A percentile compares a stretch with the other conserved stretches of the same genome.
Evolutionary conservation across 1,284 basidiomycete genomes (phyloP).

Genomic region (Heterobasidion irregulare): DNA sequence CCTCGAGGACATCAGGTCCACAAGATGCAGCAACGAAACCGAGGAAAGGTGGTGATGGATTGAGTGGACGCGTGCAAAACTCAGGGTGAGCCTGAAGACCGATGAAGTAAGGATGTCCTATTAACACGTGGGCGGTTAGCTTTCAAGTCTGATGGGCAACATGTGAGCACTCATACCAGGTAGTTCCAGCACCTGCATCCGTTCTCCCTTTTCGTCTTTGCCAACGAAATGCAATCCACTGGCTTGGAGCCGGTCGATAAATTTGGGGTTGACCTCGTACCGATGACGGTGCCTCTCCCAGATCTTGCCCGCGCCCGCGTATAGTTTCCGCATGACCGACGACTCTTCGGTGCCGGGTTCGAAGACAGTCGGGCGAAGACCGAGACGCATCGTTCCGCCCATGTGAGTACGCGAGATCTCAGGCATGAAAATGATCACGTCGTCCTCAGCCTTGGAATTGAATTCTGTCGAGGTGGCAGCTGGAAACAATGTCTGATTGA

Average conservation of each 20-base stretch:
- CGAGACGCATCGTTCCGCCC: constrained; percentile 98
- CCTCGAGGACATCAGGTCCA: constrained; percentile 52
- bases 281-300: constrained; percentile 98
- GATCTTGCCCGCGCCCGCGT: constrained; percentile 77
- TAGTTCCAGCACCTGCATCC: constrained; percentile 96
- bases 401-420: constrained; percentile 98
- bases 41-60: constrained; percentile 96
- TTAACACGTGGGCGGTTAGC: too few relatives aligned
- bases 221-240: constrained; percentile 84
- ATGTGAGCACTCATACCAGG: constrained; percentile 41
- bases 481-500: constrained; percentile 18
- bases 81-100: constrained; percentile 97
- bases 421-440: constrained; percentile 96
- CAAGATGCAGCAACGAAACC: constrained; percentile 90
- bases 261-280: constrained; percentile 94
- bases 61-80: constrained; percentile 97
- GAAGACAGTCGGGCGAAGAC: constrained; percentile 91
- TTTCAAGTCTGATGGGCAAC: too few relatives aligned
- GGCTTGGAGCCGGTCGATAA: constrained; percentile 67
- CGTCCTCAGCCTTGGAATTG: constrained; percentile 46
- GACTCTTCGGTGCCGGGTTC: constrained; percentile 46
- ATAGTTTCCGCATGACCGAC: constrained; percentile 73
- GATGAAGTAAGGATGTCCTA: constrained; percentile 78
- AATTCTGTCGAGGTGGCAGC: constrained; percentile 92
- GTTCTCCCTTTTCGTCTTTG: constrained; percentile 91